Base-by-base conservation (phyloP, 2,329 filamentous ascomycete species). In the Trematosphaeria pertusa region DNA sequence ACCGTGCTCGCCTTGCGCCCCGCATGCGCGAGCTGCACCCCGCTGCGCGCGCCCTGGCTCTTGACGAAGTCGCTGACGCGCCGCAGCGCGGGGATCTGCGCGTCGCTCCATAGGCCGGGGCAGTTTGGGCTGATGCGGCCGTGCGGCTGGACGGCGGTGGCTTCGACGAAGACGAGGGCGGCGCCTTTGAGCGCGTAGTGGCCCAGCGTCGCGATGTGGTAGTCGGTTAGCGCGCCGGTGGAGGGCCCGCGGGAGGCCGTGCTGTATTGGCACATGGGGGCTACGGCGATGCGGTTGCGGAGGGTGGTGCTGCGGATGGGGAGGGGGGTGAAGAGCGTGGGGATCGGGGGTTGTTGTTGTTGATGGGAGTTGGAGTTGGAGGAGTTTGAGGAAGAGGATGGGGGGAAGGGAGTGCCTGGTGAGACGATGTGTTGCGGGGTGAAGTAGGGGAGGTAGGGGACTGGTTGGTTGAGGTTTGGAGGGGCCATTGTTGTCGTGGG, bases 381-480 rank as follows among this genome's bases (percentile, higher is more conserved):
- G n/a, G n/a, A n/a, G n/a, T n/a, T n/a, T 28, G 24, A 8, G 24
- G 24, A 8, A 12, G 24, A 8, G 24, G 24, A 28, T 7, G 24
- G 12, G 24, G 24, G 24, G 24, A 8, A 8, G 12, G 24, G 59
- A 2, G 60, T 74, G 12, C 76, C 76, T 4, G 77, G 75, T 3
- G 69, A 70, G 11, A 63, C 65, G 32, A 67, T 43, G 53, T 79
- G 77, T 9, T 69, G 57, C 8, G 76, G 77, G 1, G 75, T 78
- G 62, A 76, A 79, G 66, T 76, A 79, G 9, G 75, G 62, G 30
- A 72, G 45, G 38, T 52, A 54, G 12, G 57, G 48, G 19, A 62
- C 61, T 14, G 62, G 61, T 8, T 39, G 33, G 42, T 69, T 69
- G 38, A 66, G 54, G 19, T 65, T 61, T 47, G 53, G 43, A 6